Conservation (phyloP, 2,329 filamentous ascomycete genomes). For the Chaetothyriales sp. region DNA sequence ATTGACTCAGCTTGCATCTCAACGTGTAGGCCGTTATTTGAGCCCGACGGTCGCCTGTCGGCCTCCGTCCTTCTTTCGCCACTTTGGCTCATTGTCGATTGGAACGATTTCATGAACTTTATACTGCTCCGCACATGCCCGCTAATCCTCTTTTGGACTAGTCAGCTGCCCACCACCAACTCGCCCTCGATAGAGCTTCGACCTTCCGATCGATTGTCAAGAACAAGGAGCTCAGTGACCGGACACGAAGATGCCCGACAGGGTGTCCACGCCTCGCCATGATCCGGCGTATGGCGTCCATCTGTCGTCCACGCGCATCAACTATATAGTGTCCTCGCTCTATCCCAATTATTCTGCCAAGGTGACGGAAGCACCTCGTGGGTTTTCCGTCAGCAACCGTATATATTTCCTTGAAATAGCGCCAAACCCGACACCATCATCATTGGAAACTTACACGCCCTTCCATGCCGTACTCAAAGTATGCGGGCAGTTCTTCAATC, state of each 20-base stretch:
- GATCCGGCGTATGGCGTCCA: conserved; percentile 14
- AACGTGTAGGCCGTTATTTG: background rate
- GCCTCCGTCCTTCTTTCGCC: background rate
- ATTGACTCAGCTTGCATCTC: background rate
- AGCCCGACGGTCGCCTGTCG: background rate
- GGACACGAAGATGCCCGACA: background rate
- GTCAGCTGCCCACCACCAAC: background rate
- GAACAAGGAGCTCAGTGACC: background rate
- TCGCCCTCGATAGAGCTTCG: background rate
- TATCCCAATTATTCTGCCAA: conserved; percentile 8
- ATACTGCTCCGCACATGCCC: background rate
- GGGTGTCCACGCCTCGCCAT: conserved; percentile 6
- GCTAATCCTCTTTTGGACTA: background rate
- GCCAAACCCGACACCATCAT: conserved; percentile 1
- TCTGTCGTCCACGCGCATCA: conserved; percentile 11
- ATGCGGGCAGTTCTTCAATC: conserved; percentile 7
- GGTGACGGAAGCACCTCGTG: conserved; percentile 7
- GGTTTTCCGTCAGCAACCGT: conserved; percentile 15
- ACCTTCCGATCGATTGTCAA: background rate
- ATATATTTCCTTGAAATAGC: conserved; percentile 14
- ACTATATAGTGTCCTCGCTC: conserved; percentile 6
- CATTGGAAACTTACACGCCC: conserved; percentile 1
- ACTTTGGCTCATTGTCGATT: background rate
- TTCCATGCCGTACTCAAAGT: conserved; percentile 11
- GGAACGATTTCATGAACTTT: background rate